These are phyloP conservation scores for Phytophthora tubulina DNA, from an alignment of 352 stramenopile genomes.

Conservation along the genomic window DNA sequence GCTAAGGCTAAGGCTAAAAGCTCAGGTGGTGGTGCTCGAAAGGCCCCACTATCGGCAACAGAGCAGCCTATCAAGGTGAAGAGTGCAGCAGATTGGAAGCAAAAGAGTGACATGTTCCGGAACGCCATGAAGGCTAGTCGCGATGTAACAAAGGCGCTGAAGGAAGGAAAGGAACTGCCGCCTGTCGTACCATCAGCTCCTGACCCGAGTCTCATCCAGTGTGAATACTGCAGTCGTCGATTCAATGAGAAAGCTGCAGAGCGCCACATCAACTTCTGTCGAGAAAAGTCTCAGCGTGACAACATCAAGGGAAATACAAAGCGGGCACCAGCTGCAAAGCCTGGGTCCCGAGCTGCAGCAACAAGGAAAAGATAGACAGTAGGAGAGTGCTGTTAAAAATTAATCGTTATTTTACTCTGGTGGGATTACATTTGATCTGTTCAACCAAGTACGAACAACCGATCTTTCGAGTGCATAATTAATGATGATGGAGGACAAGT, in stretches of 20 bases:
- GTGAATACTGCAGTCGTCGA: constrained; percentile 90
- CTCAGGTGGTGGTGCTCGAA: constrained; percentile 28
- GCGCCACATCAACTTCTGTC: constrained; percentile 93
- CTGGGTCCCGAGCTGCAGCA: constrained; percentile 44
- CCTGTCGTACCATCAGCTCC: constrained; percentile 68
- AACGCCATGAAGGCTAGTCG: constrained; percentile 90
- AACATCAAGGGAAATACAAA: constrained; percentile 54
- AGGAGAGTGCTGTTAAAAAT: background rate
- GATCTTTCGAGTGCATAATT: constrained; percentile 60
- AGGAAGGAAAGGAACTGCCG: constrained; percentile 70
- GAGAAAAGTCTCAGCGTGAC: constrained; percentile 81
- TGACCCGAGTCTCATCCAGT: constrained; percentile 90
- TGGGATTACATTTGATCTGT: background rate
- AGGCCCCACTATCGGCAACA: constrained; percentile 33
- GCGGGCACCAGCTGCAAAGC: constrained; percentile 49
- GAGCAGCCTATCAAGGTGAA: constrained; percentile 72
- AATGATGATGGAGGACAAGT: constrained; percentile 61
- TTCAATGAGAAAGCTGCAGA: constrained; percentile 95
- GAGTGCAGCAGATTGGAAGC: constrained; percentile 80
- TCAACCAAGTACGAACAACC: constrained; percentile 64
- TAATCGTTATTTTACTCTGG: too few relatives aligned
- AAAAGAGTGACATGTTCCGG: constrained; percentile 87
- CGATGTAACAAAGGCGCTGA: constrained; percentile 69
- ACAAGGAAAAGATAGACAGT: constrained; percentile 54
- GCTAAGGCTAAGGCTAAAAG: constrained; percentile 35